phyloP scores from a whole-genome alignment of 2,329 filamentous ascomycete genomes.

The Cercospora citrullina region DNA sequence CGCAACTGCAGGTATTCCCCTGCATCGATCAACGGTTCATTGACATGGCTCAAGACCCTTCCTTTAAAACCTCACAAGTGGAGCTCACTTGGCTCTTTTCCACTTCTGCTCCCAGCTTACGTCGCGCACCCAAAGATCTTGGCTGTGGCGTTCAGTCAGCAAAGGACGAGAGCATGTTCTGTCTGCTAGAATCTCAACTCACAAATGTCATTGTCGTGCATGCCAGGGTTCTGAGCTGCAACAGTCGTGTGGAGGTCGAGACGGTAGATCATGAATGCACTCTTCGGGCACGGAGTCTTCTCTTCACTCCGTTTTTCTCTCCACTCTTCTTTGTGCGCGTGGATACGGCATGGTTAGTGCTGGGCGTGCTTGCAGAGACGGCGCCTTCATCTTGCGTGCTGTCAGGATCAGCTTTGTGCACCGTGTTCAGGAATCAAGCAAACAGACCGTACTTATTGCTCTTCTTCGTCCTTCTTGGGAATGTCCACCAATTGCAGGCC shows the following conservation, averaged over 20 bases:
- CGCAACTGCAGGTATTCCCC: neutral
- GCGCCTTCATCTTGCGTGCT: neutral
- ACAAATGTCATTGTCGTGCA: constrained; percentile 27
- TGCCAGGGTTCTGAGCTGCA: constrained; percentile 16
- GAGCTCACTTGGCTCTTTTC: neutral
- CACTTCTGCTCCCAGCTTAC: neutral
- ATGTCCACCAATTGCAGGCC: neutral
- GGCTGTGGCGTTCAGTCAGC: neutral
- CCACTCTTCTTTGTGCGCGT: constrained; percentile 16
- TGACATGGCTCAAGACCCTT: neutral
- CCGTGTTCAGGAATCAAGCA: neutral
- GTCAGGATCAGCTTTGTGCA: neutral
- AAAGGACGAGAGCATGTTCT: neutral
- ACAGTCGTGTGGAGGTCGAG: constrained; percentile 18
- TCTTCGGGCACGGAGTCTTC: constrained; percentile 20
- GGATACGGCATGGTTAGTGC: constrained; percentile 19
- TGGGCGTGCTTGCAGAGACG: constrained; percentile 21
- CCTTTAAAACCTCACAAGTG: neutral
- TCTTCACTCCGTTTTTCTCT: neutral
- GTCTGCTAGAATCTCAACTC: neutral
- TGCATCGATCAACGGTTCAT: neutral
- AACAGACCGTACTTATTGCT: neutral
- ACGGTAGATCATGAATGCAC: constrained; percentile 26
- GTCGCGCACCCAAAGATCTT: neutral
- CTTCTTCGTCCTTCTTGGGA: too few species aligned